phyloP scores from a whole-genome alignment of 2,329 filamentous ascomycete genomes.

The Colletotrichum lentis region DNA sequence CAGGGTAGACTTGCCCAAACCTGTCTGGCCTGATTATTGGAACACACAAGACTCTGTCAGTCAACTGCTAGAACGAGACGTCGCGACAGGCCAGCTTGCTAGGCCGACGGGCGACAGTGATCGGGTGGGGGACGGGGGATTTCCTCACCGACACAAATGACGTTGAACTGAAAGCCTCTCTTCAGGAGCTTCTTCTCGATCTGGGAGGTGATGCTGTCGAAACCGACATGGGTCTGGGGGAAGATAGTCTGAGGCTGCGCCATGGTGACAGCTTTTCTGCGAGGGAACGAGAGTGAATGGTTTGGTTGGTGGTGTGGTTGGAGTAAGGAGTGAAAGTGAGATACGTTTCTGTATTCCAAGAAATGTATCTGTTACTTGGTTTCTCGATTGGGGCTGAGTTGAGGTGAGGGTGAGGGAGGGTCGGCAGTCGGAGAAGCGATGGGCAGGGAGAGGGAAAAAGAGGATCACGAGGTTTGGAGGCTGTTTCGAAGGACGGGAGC shows the following conservation, averaged over 20 bases:
- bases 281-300: slow-evolving; percentile 43
- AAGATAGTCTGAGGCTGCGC: slow-evolving; percentile 73
- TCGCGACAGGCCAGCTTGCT: slow-evolving; percentile 14
- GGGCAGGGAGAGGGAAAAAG: slow-evolving; percentile 27
- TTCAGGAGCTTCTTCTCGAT: slow-evolving; percentile 99
- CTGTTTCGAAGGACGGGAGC: slow-evolving; percentile 39
- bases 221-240: slow-evolving; percentile 98
- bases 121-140: neutral
- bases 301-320: slow-evolving; percentile 44
- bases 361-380: slow-evolving; percentile 42
- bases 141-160: slow-evolving; percentile 95
- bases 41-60: slow-evolving; percentile 14
- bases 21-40: slow-evolving; percentile 80
- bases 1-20: slow-evolving; percentile 96
- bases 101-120: neutral
- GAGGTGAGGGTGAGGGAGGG: slow-evolving; percentile 37
- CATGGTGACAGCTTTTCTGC: slow-evolving; percentile 53
- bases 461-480: slow-evolving; percentile 38
- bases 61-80: slow-evolving; percentile 18
- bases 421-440: slow-evolving; percentile 33
- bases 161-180: slow-evolving; percentile 99
- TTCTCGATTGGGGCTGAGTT: slow-evolving; percentile 41
- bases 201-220: slow-evolving; percentile 99
- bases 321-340: slow-evolving; percentile 44
- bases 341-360: slow-evolving; percentile 47